These are phyloP conservation scores for Gracilaria gracilis DNA, from an alignment of 23 red algal genomes.

Conservation along the genomic window DNA sequence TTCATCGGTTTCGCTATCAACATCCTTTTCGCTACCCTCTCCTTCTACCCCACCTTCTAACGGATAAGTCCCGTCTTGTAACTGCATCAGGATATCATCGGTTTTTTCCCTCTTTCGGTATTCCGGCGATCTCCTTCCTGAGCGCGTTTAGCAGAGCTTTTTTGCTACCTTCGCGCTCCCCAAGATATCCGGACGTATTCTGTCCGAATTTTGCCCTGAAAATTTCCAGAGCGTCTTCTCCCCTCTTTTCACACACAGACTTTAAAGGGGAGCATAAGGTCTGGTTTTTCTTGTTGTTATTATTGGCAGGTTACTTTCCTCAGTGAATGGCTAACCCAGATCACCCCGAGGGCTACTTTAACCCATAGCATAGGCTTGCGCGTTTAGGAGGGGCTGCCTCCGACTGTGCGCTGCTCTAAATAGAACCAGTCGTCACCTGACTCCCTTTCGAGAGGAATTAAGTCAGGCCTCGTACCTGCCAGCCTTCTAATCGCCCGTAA, in stretches of 20 bases:
- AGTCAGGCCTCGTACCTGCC: slow-evolving; percentile 27
- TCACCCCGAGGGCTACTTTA: not conserved
- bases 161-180: not conserved
- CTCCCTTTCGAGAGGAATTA: slow-evolving; percentile 9
- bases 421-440: slow-evolving; percentile 35
- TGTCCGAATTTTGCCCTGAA: not conserved
- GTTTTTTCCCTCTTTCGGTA: not conserved
- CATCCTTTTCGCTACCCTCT: too few relatives aligned
- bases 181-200: not conserved
- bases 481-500: not conserved
- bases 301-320: not conserved
- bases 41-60: too few relatives aligned
- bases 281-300: not conserved
- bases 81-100: not conserved
- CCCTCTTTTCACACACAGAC: not conserved
- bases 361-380: slow-evolving; percentile 11
- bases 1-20: too few relatives aligned
- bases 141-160: not conserved
- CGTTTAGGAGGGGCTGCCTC: slow-evolving; percentile 34
- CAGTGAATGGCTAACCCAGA: not conserved
- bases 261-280: not conserved
- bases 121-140: not conserved
- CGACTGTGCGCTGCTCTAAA: slow-evolving; percentile 22
- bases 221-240: not conserved
- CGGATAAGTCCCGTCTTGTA: not conserved